These are phyloP conservation scores for Viridothelium virens DNA, from an alignment of 495 filamentous ascomycete species.

Conservation along the genomic window DNA sequence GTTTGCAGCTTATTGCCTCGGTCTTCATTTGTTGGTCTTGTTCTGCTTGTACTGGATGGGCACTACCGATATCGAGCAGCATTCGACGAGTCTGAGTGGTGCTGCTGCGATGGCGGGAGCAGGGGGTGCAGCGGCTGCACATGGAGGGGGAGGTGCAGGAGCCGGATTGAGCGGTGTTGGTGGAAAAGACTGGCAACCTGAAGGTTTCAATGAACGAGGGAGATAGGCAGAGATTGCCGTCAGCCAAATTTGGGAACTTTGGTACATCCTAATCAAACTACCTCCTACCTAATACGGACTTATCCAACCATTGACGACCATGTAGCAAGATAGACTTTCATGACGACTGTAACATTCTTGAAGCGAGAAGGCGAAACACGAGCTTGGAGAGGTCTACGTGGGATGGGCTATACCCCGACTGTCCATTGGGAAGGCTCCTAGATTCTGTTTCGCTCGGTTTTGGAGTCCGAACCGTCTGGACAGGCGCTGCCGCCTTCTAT, in stretches of 20 bases:
- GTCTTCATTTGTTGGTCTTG: constrained; percentile 80
- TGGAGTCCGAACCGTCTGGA: neutral
- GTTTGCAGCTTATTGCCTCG: constrained; percentile 90
- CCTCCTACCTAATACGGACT: neutral
- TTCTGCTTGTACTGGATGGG: constrained; percentile 79
- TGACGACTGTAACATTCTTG: too few relatives aligned
- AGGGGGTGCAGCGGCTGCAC: constrained; percentile 38
- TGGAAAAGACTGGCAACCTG: constrained; percentile 21
- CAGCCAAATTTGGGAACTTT: neutral
- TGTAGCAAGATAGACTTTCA: too few relatives aligned
- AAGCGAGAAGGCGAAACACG: too few relatives aligned
- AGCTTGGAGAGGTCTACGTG: too few relatives aligned
- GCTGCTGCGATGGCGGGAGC: constrained; percentile 32
- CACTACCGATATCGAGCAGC: constrained; percentile 34
- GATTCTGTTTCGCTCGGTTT: neutral
- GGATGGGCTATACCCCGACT: too few relatives aligned
- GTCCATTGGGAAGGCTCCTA: neutral
- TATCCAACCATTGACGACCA: neutral
- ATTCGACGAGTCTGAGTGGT: constrained; percentile 47
- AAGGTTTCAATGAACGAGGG: constrained; percentile 20
- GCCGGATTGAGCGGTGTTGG: constrained; percentile 13
- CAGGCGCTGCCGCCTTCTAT: neutral
- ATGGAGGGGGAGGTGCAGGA: constrained; percentile 28
- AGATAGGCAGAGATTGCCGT: neutral
- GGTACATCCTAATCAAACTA: neutral